Conservation (phyloP, 225 moss, liverwort and hornwort genomes). For the Ulota crispa region DNA sequence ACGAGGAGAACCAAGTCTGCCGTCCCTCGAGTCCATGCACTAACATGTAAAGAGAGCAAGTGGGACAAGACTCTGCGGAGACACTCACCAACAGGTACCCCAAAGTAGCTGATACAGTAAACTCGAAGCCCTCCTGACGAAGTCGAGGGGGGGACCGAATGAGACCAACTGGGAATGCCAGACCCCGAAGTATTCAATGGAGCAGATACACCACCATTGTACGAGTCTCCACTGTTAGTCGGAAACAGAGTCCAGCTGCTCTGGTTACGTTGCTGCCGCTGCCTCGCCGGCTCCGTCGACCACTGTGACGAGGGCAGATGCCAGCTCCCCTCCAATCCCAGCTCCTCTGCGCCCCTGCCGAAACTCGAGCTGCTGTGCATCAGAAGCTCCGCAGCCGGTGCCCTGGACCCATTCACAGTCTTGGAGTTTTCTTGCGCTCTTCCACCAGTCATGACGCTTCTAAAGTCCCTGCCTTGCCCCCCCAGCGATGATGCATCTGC, state of each 20-base stretch:
- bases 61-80: constrained; percentile 1
- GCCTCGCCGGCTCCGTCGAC: constrained; percentile 61
- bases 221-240: constrained; percentile 32
- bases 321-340: constrained; percentile 50
- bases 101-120: constrained; percentile 67
- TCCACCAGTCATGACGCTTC: constrained; percentile 63
- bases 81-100: constrained; percentile 46
- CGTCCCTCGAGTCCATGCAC: background rate
- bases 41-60: background rate
- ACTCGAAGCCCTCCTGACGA: constrained; percentile 61
- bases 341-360: constrained; percentile 38
- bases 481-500: constrained; percentile 42
- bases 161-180: constrained; percentile 34
- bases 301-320: constrained; percentile 67
- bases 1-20: background rate
- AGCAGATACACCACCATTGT: constrained; percentile 35
- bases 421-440: constrained; percentile 52
- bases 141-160: constrained; percentile 33
- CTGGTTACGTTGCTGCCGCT: constrained; percentile 46
- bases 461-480: constrained; percentile 55
- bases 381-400: constrained; percentile 54
- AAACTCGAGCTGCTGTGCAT: constrained; percentile 53
- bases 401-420: constrained; percentile 44
- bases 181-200: constrained; percentile 39
- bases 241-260: constrained; percentile 49